Percentiles rank a stretch among this genome's conserved stretches.
Evolutionary conservation across 306 rosid species (phyloP).

Genomic region (Hippophae rhamnoides): DNA sequence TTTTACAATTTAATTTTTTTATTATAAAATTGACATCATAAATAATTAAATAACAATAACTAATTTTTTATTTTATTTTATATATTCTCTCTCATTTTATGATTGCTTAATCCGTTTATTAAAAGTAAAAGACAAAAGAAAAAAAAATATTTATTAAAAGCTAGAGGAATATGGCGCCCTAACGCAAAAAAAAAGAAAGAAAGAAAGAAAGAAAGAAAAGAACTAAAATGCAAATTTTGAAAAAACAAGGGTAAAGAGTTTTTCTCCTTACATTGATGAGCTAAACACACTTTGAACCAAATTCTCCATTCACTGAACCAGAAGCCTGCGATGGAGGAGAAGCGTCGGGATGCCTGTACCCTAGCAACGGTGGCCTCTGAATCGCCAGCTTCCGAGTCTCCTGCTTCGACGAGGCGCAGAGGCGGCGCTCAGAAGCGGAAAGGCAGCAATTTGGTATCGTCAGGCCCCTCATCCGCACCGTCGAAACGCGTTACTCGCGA

Average conservation of each 20-base stretch:
- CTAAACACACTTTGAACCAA: not conserved
- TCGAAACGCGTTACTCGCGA: conserved; percentile 81
- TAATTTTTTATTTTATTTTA: too few species aligned
- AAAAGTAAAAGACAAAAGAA: too few species aligned
- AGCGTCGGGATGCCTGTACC: conserved; percentile 48
- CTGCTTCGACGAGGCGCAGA: conserved; percentile 56
- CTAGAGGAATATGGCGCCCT: too few species aligned
- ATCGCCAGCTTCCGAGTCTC: conserved; percentile 46
- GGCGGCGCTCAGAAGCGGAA: conserved; percentile 69
- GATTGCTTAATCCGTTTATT: too few species aligned
- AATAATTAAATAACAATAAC: too few species aligned
- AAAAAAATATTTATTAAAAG: too few species aligned
- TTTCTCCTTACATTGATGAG: too few species aligned
- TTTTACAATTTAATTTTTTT: too few species aligned
- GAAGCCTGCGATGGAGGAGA: conserved; percentile 53
- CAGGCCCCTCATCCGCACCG: conserved; percentile 47
- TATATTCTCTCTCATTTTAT: too few species aligned
- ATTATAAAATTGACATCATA: too few species aligned
- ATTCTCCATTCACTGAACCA: not conserved
- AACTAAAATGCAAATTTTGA: not conserved
- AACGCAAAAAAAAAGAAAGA: not conserved
- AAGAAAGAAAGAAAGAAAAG: too few species aligned
- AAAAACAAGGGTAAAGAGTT: not conserved
- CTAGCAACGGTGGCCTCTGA: conserved; percentile 33
- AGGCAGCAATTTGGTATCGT: conserved; percentile 28